Base-by-base conservation (phyloP, 2,329 filamentous ascomycete genomes). In the Diaporthe batatas region DNA sequence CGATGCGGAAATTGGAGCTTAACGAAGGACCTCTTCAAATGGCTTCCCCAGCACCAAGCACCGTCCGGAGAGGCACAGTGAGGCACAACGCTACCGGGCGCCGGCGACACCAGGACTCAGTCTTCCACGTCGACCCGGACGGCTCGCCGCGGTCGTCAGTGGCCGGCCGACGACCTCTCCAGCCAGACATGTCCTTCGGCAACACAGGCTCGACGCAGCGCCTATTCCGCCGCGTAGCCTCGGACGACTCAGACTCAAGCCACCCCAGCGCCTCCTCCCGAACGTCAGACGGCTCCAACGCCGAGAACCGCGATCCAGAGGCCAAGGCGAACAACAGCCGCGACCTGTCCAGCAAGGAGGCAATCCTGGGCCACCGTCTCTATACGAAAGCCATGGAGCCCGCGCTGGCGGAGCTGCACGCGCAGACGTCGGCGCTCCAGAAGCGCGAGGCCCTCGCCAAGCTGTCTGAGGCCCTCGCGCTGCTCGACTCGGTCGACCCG, bases 171-270 rank as follows among this genome's bases (percentile, higher is more conserved):
- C 92, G 94, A 76, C 95, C 96, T 0, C 87, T 98, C 2, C 94
- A 95, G 71, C 89, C 96, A 1, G 94, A 98, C 79, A 92, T 97
- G 86, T 97, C 93, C 7, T 98, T 97, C 83, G 96, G 96, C 68
- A 98, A 98, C 82, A 93, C 92, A 10, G 94, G 94, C 1, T 98
- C 96, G 0, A 98, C 95, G 21, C 94, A 97, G 76, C 92, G 95
- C 70, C 92, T 97, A 68, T 98, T 98, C 85, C 93, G 94, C 75
- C 91, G 96, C 32, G 94, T 97, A 0, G 88, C 89, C 0, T 96
- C 95, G 0, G 93, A 94, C 77, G 86, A 87, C 77, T 90, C 86
- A 29, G 84, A 82, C 7, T 83, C 83, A 1, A 82, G 84, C 6
- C 83, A 84, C 39, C 72, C 73, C 6, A 65, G 82, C 2, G 80